Percentiles rank a stretch among this genome's conserved stretches.
phyloP scores from a whole-genome alignment of 805 yeast species.

The Zygosaccharomyces bailii region DNA sequence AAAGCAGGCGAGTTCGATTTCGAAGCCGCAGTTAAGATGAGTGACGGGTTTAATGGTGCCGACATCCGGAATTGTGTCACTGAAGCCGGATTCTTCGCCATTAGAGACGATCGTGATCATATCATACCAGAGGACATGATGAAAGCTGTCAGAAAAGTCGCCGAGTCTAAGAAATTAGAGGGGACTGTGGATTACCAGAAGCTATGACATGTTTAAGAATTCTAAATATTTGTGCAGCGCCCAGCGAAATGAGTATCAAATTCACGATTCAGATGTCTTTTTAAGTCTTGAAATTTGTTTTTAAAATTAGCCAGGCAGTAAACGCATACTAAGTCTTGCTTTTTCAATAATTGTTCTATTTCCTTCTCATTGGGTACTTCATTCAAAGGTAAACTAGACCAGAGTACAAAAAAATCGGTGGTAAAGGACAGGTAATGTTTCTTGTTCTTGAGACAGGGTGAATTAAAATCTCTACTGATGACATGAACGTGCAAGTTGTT shows the following conservation, averaged over 20 bases:
- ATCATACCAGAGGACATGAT: slow-evolving; percentile 88
- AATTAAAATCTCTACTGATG: slow-evolving; percentile 59
- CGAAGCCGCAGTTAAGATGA: slow-evolving; percentile 96
- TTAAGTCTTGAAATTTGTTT: slow-evolving; percentile 43
- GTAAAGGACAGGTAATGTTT: slow-evolving; percentile 71
- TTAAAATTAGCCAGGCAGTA: slow-evolving; percentile 42
- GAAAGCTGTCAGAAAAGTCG: slow-evolving; percentile 98
- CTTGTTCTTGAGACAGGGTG: slow-evolving; percentile 52
- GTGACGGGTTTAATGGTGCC: slow-evolving; percentile 98
- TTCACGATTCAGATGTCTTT: slow-evolving; percentile 41
- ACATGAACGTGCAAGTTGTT: slow-evolving; percentile 70
- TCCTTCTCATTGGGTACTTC: slow-evolving; percentile 33
- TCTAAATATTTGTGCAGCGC: slow-evolving; percentile 10
- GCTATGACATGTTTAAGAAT: slow-evolving; percentile 43
- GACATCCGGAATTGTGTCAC: slow-evolving; percentile 95
- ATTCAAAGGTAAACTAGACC: slow-evolving; percentile 46
- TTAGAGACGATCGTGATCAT: slow-evolving; percentile 95
- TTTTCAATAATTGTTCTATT: slow-evolving; percentile 38
- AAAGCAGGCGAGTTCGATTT: slow-evolving; percentile 96
- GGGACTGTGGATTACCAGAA: slow-evolving; percentile 95
- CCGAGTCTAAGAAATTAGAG: slow-evolving; percentile 94
- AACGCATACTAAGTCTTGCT: slow-evolving; percentile 41
- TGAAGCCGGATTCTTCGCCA: slow-evolving; percentile 98
- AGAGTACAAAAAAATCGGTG: slow-evolving; percentile 58
- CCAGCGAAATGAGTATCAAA: slow-evolving; percentile 29